phyloP scores from a whole-genome alignment of 805 yeast species.

The Nakazawaea wyomingensis region DNA sequence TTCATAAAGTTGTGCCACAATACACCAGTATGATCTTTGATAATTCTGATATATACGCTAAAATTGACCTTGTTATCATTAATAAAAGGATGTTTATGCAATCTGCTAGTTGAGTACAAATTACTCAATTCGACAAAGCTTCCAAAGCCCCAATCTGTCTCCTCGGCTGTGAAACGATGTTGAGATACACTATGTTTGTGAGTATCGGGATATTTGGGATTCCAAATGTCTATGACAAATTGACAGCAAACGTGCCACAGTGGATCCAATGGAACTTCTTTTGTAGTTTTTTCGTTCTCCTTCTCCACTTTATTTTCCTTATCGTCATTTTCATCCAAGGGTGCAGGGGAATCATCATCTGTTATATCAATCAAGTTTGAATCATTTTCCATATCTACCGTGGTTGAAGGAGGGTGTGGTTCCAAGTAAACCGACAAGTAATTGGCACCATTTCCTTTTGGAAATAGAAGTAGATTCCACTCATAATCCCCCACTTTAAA shows the following conservation, averaged over 20 bases:
- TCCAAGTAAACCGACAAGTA: conserved; percentile 74
- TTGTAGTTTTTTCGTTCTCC: conserved; percentile 19
- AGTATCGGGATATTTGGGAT: conserved; percentile 64
- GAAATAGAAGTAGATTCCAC: conserved; percentile 73
- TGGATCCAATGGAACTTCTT: conserved; percentile 29
- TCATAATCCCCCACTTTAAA: conserved; percentile 57
- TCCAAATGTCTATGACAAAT: conserved; percentile 80
- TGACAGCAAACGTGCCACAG: conserved; percentile 91
- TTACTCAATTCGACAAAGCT: conserved; percentile 58
- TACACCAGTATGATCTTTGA: conserved; percentile 90
- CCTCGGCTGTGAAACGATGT: conserved; percentile 71
- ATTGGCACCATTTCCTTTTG: conserved; percentile 61
- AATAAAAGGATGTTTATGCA: conserved; percentile 34
- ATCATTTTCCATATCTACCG: conserved; percentile 11
- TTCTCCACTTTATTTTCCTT: conserved; percentile 23
- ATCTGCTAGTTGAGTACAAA: conserved; percentile 29
- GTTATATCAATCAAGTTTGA: not conserved
- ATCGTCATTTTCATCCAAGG: conserved; percentile 11
- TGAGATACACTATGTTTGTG: conserved; percentile 59
- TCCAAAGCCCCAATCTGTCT: conserved; percentile 96
- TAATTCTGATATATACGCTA: conserved; percentile 69
- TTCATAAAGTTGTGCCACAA: conserved; percentile 85
- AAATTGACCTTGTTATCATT: conserved; percentile 58
- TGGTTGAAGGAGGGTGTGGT: conserved; percentile 44
- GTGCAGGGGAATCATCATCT: conserved; percentile 1